Percentiles rank a stretch among this genome's conserved stretches.
These are phyloP conservation scores for Pseudogymnoascus sp. DNA, from an alignment of 2,329 filamentous ascomycete species.

Conservation along the genomic window DNA sequence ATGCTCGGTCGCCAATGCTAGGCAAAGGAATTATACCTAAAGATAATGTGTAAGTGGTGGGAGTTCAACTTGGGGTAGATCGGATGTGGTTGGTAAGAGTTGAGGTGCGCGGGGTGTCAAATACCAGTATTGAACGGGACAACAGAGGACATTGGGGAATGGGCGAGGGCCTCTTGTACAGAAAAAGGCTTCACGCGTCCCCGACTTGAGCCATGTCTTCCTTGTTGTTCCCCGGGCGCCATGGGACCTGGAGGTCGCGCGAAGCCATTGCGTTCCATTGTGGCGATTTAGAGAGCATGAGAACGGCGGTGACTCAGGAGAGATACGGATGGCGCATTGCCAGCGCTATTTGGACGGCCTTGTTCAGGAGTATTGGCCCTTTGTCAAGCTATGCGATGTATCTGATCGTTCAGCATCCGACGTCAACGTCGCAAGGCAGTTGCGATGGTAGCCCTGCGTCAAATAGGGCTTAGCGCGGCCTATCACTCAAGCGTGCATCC, in stretches of 20 bases:
- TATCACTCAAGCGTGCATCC: background rate
- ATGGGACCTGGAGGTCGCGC: slow-evolving; percentile 10
- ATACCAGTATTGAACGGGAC: slow-evolving; percentile 69
- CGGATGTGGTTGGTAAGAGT: background rate
- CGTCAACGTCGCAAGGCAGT: slow-evolving; percentile 6
- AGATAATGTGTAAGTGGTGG: slow-evolving; percentile 17
- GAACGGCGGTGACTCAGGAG: background rate
- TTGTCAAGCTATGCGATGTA: background rate
- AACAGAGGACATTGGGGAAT: slow-evolving; percentile 72
- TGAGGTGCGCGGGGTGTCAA: slow-evolving; percentile 14
- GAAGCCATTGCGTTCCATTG: slow-evolving; percentile 24
- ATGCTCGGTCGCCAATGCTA: slow-evolving; percentile 46
- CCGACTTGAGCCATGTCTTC: background rate
- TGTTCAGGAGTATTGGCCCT: background rate
- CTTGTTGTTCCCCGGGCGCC: background rate
- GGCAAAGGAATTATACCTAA: slow-evolving; percentile 60
- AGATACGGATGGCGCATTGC: slow-evolving; percentile 6
- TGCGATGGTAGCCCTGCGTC: slow-evolving; percentile 6
- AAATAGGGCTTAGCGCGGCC: slow-evolving; percentile 4
- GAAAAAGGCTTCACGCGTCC: slow-evolving; percentile 42
- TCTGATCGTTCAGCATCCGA: slow-evolving; percentile 1
- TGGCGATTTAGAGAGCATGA: slow-evolving; percentile 10
- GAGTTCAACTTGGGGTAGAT: slow-evolving; percentile 10
- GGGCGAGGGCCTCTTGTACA: slow-evolving; percentile 71
- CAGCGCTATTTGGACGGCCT: background rate